Conservation (phyloP, 2,329 filamentous ascomycete genomes). For the Alternaria dauci region DNA sequence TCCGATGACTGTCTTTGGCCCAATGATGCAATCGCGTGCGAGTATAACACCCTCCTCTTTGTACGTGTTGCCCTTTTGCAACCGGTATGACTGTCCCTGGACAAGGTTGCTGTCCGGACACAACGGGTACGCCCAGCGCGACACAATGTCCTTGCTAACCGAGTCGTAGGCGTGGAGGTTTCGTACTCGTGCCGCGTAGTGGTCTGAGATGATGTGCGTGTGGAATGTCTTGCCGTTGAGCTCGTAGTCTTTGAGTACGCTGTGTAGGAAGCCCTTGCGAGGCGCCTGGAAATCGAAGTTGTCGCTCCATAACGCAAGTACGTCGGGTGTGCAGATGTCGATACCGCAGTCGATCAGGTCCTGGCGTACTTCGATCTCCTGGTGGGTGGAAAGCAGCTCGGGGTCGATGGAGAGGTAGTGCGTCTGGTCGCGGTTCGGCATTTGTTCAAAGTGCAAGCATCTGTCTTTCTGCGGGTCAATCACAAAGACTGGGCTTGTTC, state of each 20-base stretch:
- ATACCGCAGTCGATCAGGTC: slow-evolving; percentile 95
- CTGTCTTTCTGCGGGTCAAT: slow-evolving; percentile 81
- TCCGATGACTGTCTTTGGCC: slow-evolving; percentile 77
- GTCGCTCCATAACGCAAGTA: slow-evolving; percentile 93
- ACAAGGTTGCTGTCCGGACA: slow-evolving; percentile 89
- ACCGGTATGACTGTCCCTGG: slow-evolving; percentile 77
- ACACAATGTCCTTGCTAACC: slow-evolving; percentile 84
- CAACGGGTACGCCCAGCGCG: slow-evolving; percentile 86
- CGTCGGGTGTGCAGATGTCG: slow-evolving; percentile 96
- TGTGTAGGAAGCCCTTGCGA: slow-evolving; percentile 86
- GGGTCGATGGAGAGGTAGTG: slow-evolving; percentile 77
- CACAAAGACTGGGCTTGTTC: slow-evolving; percentile 82
- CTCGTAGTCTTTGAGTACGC: slow-evolving; percentile 95
- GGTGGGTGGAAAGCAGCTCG: slow-evolving; percentile 75
- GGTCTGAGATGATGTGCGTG: slow-evolving; percentile 80
- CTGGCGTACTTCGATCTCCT: slow-evolving; percentile 81
- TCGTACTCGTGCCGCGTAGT: slow-evolving; percentile 85
- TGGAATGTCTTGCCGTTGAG: slow-evolving; percentile 97
- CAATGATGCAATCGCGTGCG: slow-evolving; percentile 74
- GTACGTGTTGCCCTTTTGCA: slow-evolving; percentile 74
- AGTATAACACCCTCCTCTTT: slow-evolving; percentile 80
- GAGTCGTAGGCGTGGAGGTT: slow-evolving; percentile 91
- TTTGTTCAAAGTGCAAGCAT: slow-evolving; percentile 94
- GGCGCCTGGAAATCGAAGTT: slow-evolving; percentile 97
- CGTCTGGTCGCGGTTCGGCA: slow-evolving; percentile 72